phyloP scores from a whole-genome alignment of 1,284 basidiomycete species.

The Spongispora temasekensis region DNA sequence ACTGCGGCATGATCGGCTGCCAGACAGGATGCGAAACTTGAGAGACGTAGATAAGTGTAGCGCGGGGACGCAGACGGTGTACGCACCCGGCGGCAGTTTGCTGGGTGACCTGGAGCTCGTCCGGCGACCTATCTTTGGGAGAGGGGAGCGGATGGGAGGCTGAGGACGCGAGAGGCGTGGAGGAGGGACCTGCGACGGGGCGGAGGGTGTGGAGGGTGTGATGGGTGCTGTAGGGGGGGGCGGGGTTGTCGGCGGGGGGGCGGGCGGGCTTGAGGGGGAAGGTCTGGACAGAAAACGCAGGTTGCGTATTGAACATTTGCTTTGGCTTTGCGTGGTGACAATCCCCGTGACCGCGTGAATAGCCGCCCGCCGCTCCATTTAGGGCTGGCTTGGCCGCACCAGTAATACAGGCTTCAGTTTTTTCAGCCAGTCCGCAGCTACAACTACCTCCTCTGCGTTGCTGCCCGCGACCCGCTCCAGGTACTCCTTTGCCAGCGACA shows the following conservation, averaged over 20 bases:
- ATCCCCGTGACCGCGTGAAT: conserved; percentile 46
- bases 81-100: conserved; percentile 52
- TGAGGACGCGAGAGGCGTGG: conserved; percentile 15
- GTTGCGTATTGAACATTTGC: conserved; percentile 57
- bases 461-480: conserved; percentile 72
- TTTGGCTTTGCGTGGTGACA: conserved; percentile 44
- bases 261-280: conserved; percentile 25
- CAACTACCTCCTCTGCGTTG: conserved; percentile 72
- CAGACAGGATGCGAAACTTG: conserved; percentile 58
- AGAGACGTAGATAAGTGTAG: conserved; percentile 19
- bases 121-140: conserved; percentile 30
- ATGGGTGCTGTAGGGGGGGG: conserved; percentile 19
- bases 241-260: conserved; percentile 5
- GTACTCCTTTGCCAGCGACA: conserved; percentile 63
- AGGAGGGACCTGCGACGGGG: conserved; percentile 38
- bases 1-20: conserved; percentile 61
- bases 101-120: conserved; percentile 41
- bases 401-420: conserved; percentile 43
- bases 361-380: conserved; percentile 35
- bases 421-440: conserved; percentile 66
- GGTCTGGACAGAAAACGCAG: conserved; percentile 39
- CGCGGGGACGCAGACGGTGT: not conserved
- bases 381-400: conserved; percentile 40
- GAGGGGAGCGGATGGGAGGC: conserved; percentile 9
- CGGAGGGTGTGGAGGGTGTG: conserved; percentile 6